phyloP scores from a whole-genome alignment of 495 filamentous ascomycete species.

The Penicillium nucicola region DNA sequence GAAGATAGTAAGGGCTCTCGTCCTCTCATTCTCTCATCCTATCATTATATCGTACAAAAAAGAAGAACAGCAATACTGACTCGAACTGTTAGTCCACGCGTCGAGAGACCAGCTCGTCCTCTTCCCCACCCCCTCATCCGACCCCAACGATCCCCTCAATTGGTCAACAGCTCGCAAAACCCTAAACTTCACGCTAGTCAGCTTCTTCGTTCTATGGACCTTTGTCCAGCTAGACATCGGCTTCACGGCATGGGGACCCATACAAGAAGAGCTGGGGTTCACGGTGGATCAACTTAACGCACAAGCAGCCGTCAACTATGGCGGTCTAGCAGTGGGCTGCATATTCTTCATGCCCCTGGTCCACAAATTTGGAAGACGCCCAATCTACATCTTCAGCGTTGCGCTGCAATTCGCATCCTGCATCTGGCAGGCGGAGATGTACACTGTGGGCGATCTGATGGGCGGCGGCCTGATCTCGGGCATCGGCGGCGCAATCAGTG shows the following conservation, averaged over 20 bases:
- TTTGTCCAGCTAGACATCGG: slow-evolving; percentile 36
- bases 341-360: slow-evolving; percentile 45
- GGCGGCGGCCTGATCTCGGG: slow-evolving; percentile 31
- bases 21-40: no score
- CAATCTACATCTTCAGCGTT: slow-evolving; percentile 40
- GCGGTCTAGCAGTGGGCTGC: slow-evolving; percentile 36
- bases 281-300: slow-evolving; percentile 33
- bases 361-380: slow-evolving; percentile 43
- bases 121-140: slow-evolving; percentile 22
- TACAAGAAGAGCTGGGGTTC: slow-evolving; percentile 37
- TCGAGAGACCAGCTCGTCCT: slow-evolving; percentile 18
- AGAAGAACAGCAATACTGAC: neutral
- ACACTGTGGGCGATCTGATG: slow-evolving; percentile 31
- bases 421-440: slow-evolving; percentile 36
- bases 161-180: slow-evolving; percentile 31
- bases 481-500: slow-evolving; percentile 36
- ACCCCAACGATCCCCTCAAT: slow-evolving; percentile 34
- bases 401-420: slow-evolving; percentile 29
- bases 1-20: slow-evolving; percentile 16
- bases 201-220: slow-evolving; percentile 39
- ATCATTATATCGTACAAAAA: no score
- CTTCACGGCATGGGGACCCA: slow-evolving; percentile 38
- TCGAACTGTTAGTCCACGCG: slow-evolving; percentile 16
- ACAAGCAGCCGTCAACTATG: slow-evolving; percentile 33
- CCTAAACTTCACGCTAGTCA: slow-evolving; percentile 35